phyloP scores from a whole-genome alignment of 2,329 filamentous ascomycete genomes.

The Mycocentrospora acerina region DNA sequence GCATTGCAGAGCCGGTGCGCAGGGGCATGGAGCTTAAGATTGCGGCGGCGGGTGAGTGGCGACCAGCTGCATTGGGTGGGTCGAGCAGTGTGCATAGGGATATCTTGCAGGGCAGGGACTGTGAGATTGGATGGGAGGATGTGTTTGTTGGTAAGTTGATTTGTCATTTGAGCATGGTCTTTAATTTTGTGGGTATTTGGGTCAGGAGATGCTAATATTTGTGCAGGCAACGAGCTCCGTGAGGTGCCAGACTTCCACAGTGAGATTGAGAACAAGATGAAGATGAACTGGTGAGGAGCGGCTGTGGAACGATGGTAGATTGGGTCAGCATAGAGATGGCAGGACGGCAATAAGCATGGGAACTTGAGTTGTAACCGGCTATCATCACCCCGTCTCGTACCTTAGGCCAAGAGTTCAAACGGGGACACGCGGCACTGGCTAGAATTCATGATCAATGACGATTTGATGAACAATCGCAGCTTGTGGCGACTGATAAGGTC shows the following conservation, averaged over 20 bases:
- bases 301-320: neutral
- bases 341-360: neutral
- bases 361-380: no score
- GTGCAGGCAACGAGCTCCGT: constrained; percentile 66
- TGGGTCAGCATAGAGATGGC: neutral
- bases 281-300: constrained; percentile 62
- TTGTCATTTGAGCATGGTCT: neutral
- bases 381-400: no score
- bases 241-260: constrained; percentile 75
- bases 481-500: no score
- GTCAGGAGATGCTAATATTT: constrained; percentile 12
- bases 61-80: constrained; percentile 68
- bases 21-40: constrained; percentile 96
- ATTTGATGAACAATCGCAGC: no score
- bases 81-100: constrained; percentile 79
- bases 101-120: constrained; percentile 78
- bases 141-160: constrained; percentile 69
- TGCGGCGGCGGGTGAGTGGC: constrained; percentile 76
- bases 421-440: no score
- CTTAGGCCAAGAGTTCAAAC: no score
- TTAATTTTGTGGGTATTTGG: neutral
- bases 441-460: no score
- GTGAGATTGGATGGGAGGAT: constrained; percentile 87
- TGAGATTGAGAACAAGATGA: constrained; percentile 91
- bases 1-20: constrained; percentile 88